Evolutionary conservation across 768 basidiomycete species (phyloP), one percentile per base, ranked within the genome.

Genomic region (Collybia mongolica): DNA sequence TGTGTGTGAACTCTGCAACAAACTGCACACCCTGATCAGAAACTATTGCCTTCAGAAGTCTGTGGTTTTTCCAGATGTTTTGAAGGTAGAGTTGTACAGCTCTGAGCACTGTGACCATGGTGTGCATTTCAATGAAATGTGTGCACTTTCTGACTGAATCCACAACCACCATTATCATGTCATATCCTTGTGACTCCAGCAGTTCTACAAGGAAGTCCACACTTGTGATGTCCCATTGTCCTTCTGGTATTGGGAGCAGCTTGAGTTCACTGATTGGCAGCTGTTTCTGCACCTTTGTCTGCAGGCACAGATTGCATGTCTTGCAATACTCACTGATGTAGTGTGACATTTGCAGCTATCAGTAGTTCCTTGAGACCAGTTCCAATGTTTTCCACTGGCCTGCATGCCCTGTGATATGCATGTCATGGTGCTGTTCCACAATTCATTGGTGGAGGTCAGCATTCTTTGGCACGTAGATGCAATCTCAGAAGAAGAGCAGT

Each of bases 291-390:
- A 17, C 22, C 22, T 37, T 37, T 9, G 36, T 37, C 6, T 22
- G 36, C 19, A 47, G 45, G 20, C 46, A 46, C 8, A 23, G 9
- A 17, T 45, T 17, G 23, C 49, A 51, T 6, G 40, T 17, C 24
- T 44, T 44, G 24, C 49, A 51, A 24, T 44, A 51, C 12, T 51
- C 37, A 7, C 49, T 6, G 14, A 37, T 51, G 20, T 46, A 38
- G 5, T n/a, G 18, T 2, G 28, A 28, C 24, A 45, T 45, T 28
- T 28, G 26, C 5, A 9, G 26, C 26, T 9, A 28, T 9, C 26
- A 28, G 26, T 28, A 28, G 26, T 28, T 28, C 5, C 26, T 5
- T 9, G 9, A 28, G 5, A 28, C 26, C 26, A n/a, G n/a, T n/a
- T n/a, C n/a, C n/a, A n/a, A n/a, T n/a, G n/a, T n/a, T n/a, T n/a